Evolutionary conservation across 768 basidiomycete genomes (phyloP), one percentile per base, ranked within the genome.

Genomic region (button mushroom (Agaricus bisporus)): DNA sequence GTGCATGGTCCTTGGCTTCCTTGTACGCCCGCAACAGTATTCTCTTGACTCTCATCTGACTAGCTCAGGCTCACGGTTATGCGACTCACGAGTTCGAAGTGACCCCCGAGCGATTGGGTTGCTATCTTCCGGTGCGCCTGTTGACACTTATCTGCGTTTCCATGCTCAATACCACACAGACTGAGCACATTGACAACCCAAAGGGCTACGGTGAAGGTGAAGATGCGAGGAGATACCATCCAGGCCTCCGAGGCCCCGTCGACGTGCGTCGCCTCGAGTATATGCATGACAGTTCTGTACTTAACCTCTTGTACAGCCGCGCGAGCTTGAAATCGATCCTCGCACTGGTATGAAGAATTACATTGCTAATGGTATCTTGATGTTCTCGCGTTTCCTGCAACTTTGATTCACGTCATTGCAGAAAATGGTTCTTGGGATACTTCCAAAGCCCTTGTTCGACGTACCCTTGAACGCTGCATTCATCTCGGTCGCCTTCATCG

Each of bases 341-440:
- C 71, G 76, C 12, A 90, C 88, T 0, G 95, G 93, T 2, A 95
- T 98, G 93, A 95, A 95, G 74, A 98, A 94, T 60, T 91, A 91
- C 67, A 94, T 95, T 56, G 90, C 90, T 0, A 95, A 94, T 66
- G 82, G 83, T 80, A 32, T 32, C 8, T 32, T 32, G 32, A 7
- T 32, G 5, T 32, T 7, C 32, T 11, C 32, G 11, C 32, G 32
- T 32, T 7, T 32, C 5, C 11, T 32, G 8, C 7, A 32, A 32
- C 32, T 32, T 32, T 18, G 12, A 36, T 26, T 17, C 17, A n/a
- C 18, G 0, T 7, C 11, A 32, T 36, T 8, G 25, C 58, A 83
- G 87, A 89, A 57, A 67, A 75, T 18, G 86, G 88, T 5, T 55
- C 64, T n/a, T 98, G 94, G 94, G 91, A 92, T 58, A 95, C 94